These are phyloP conservation scores for Skeletonema tropicum DNA, from an alignment of 108 stramenopile genomes.

Conservation along the genomic window DNA sequence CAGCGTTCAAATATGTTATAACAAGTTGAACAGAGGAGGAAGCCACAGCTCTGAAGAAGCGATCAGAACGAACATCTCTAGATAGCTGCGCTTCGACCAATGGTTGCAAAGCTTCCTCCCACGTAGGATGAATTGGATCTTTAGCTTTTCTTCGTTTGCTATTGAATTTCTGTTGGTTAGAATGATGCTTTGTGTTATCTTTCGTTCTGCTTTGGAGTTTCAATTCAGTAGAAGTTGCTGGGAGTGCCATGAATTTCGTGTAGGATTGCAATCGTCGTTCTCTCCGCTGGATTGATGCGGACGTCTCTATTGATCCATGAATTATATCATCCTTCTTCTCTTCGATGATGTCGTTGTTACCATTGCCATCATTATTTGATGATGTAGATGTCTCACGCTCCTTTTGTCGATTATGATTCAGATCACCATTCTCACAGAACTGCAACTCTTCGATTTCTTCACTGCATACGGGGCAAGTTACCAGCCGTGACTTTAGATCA, in stretches of 20 bases:
- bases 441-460: conserved; percentile 20
- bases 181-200: neutral
- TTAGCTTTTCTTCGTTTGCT: conserved; percentile 41
- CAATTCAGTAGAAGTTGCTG: conserved; percentile 49
- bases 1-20: conserved; percentile 60
- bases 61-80: conserved; percentile 73
- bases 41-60: conserved; percentile 67
- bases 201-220: conserved; percentile 24
- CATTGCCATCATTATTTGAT: neutral
- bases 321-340: conserved; percentile 14
- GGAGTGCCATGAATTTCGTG: conserved; percentile 48
- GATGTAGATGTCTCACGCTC: conserved; percentile 1
- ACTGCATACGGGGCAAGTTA: conserved; percentile 57
- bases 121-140: conserved; percentile 50
- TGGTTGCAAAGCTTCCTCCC: conserved; percentile 59
- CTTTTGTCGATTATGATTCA: conserved; percentile 3
- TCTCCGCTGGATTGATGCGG: neutral
- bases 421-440: neutral
- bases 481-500: conserved; percentile 39
- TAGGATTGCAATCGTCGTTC: conserved; percentile 49
- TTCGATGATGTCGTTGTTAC: neutral
- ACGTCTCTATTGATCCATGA: conserved; percentile 10
- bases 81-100: conserved; percentile 53
- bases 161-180: conserved; percentile 34
- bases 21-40: conserved; percentile 56